Evolutionary conservation across 441 rosid genomes (phyloP).

Genomic region (Adansonia gregorii): DNA sequence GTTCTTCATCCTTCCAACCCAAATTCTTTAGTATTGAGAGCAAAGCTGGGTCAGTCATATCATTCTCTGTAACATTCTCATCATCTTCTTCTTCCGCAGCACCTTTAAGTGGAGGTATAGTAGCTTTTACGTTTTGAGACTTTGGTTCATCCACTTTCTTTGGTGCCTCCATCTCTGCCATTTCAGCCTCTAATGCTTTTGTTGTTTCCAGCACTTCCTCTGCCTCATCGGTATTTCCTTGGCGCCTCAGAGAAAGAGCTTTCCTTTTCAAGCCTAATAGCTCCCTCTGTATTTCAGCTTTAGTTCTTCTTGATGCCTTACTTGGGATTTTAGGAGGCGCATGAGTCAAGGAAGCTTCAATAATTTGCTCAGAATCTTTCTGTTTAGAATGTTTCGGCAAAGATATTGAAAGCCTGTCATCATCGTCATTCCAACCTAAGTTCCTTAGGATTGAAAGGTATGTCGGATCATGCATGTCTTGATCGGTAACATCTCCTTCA

Average conservation of each 20-base stretch:
- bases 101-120: conserved; percentile 31
- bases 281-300: conserved; percentile 83
- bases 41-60: conserved; percentile 60
- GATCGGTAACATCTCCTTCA: conserved; percentile 65
- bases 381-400: conserved; percentile 35
- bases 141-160: conserved; percentile 42
- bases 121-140: conserved; percentile 28
- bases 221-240: conserved; percentile 79
- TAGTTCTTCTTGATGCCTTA: conserved; percentile 56
- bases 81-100: conserved; percentile 44
- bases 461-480: conserved; percentile 67
- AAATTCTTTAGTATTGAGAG: conserved; percentile 56
- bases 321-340: conserved; percentile 29
- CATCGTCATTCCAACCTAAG: conserved; percentile 80
- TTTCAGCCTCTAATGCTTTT: conserved; percentile 64
- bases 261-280: conserved; percentile 82
- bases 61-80: conserved; percentile 53
- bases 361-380: conserved; percentile 34
- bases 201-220: conserved; percentile 68
- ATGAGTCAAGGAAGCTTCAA: conserved; percentile 31
- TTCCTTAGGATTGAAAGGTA: conserved; percentile 59
- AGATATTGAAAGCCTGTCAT: conserved; percentile 32
- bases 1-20: conserved; percentile 64
- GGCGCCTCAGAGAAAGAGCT: conserved; percentile 76
- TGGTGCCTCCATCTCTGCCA: conserved; percentile 60